Evolutionary conservation across 805 yeast species (phyloP).

Genomic region (Tetrapisispora taiwanensis): DNA sequence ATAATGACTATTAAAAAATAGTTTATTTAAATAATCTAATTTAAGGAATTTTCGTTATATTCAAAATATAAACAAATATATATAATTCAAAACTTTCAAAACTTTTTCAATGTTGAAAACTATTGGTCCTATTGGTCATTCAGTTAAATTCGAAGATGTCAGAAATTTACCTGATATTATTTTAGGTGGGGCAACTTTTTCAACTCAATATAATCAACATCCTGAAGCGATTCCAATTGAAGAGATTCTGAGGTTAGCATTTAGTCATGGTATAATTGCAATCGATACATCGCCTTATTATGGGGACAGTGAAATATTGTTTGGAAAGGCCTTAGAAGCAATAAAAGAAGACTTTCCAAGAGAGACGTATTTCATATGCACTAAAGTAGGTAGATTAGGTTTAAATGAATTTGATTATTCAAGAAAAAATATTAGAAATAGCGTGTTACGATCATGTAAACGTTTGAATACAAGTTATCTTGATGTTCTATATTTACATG

Average conservation of each 20-base stretch:
- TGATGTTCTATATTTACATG: slow-evolving; percentile 82
- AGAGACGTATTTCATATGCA: slow-evolving; percentile 57
- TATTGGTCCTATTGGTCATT: neutral
- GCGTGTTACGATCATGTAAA: slow-evolving; percentile 56
- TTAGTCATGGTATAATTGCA: slow-evolving; percentile 60
- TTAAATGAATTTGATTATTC: slow-evolving; percentile 65
- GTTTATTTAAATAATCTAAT: no score
- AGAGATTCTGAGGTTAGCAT: slow-evolving; percentile 49
- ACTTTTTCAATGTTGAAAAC: neutral
- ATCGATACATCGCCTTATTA: slow-evolving; percentile 90
- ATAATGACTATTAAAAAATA: no score
- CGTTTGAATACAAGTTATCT: slow-evolving; percentile 59
- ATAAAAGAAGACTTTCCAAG: slow-evolving; percentile 38
- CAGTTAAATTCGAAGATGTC: neutral
- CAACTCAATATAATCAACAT: slow-evolving; percentile 63
- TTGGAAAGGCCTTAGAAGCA: slow-evolving; percentile 54
- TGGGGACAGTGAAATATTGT: slow-evolving; percentile 71
- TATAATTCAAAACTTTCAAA: no score
- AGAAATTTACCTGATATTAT: slow-evolving; percentile 31
- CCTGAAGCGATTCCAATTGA: slow-evolving; percentile 51
- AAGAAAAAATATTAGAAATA: slow-evolving; percentile 44
- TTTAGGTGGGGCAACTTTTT: slow-evolving; percentile 85
- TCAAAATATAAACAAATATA: no score
- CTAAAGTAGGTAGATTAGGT: slow-evolving; percentile 75
- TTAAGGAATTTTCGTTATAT: no score